Base-by-base conservation (phyloP, 495 filamentous ascomycete species). In the Podospora fimiseda region DNA sequence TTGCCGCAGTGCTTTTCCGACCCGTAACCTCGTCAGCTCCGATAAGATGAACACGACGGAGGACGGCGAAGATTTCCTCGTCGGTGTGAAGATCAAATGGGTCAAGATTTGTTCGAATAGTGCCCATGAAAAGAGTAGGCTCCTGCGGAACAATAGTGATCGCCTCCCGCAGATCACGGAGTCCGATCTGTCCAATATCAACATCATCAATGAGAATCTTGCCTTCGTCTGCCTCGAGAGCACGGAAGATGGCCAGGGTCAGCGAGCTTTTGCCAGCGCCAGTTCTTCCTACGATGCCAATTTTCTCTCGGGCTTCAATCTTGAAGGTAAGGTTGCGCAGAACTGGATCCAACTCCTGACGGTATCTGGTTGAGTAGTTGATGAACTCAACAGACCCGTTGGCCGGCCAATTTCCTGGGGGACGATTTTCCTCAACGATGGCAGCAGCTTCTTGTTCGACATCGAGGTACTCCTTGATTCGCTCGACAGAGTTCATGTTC, bases 401-500 rank as follows among this genome's bases (percentile, higher is more conserved):
- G 48, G 82, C 84, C 8, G 94, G 94, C 94, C 94, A 99, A 58
- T 87, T 80, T 3, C 74, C 65, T 0, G 83, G 70, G 7, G 94
- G 91, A 30, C 88, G 78, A 44, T 85, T 86, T 40, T 95, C 81
- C 30, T 87, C 81, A 43, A 95, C 83, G 53, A 95, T 75, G 7
- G 87, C 74, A 3, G 73, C 74, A 0, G 94, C 91, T 68, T 99
- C 94, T 61, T 96, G 93, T 61, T 97, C 93, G 2, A 97, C 87
- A 23, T 96, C 90, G 9, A 99, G 80, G 61, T 96, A 99, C 69
- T 99, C 93, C 64, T 91, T 89, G 59, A 99, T 87, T 50, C 94
- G 86, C 71, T 99, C 94, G n/a, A 99, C 91, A 1, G 90, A 92
- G 71, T 99, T 99, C 94, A 99, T 97, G 69, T 95, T 97, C 70